phyloP scores from a whole-genome alignment of 306 rosid genomes.

The Senna siamea region DNA sequence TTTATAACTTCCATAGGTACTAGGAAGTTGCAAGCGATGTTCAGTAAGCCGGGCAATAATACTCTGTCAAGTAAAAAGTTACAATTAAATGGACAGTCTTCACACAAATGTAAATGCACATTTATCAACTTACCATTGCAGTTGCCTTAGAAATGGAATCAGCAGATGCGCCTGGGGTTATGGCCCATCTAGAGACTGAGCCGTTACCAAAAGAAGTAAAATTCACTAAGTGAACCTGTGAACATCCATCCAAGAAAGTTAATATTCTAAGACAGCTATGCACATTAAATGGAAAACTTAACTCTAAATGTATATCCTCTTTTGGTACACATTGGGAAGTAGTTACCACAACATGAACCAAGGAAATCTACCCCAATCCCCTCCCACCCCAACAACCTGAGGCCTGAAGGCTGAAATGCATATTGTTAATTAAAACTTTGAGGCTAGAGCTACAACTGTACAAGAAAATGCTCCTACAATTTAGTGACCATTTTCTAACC shows the following conservation, averaged over 20 bases:
- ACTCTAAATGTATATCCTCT: constrained; percentile 13
- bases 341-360: constrained; percentile 28
- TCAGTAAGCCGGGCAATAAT: constrained; percentile 67
- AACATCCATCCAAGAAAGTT: constrained; percentile 38
- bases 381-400: constrained; percentile 26
- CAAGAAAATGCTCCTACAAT: background rate
- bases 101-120: constrained; percentile 42
- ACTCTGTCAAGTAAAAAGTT: constrained; percentile 51
- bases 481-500: constrained; percentile 56
- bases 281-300: constrained; percentile 2
- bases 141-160: constrained; percentile 65
- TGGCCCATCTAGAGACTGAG: constrained; percentile 66
- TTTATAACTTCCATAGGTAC: constrained; percentile 67
- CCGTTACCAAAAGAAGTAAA: constrained; percentile 57
- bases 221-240: constrained; percentile 70
- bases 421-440: background rate
- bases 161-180: constrained; percentile 59
- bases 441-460: constrained; percentile 16
- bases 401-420: background rate
- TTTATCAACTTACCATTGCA: constrained; percentile 59
- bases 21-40: constrained; percentile 72
- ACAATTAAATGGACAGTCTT: constrained; percentile 35
- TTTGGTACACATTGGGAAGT: constrained; percentile 3
- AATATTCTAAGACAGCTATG: constrained; percentile 29
- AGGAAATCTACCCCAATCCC: constrained; percentile 28